Conservation (phyloP, 2,329 filamentous ascomycete genomes). For the Aspergillus piperis region DNA sequence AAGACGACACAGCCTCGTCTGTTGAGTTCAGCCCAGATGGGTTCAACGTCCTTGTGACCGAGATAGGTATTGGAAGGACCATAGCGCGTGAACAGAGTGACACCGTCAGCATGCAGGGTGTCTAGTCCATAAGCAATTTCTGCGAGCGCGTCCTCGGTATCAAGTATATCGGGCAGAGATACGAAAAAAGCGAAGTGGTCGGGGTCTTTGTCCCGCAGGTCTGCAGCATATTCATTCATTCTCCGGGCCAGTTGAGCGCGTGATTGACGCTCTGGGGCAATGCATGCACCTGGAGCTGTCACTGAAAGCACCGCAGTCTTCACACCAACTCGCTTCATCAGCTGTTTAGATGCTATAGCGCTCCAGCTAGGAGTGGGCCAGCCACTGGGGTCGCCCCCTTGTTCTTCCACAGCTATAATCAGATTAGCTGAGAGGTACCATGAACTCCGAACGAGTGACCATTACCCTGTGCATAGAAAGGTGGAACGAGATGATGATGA, state of each 20-base stretch:
- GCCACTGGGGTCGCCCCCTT: slow-evolving; percentile 26
- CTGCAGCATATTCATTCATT: slow-evolving; percentile 12
- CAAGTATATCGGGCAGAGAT: slow-evolving; percentile 11
- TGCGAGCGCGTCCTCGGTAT: slow-evolving; percentile 10
- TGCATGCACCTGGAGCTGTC: slow-evolving; percentile 14
- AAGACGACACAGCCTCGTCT: slow-evolving; percentile 40
- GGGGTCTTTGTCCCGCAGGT: slow-evolving; percentile 8
- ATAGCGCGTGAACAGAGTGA: slow-evolving; percentile 50
- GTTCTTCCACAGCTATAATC: slow-evolving; percentile 19
- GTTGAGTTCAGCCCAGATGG: slow-evolving; percentile 51
- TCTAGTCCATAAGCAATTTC: slow-evolving; percentile 14
- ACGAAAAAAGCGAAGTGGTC: slow-evolving; percentile 10
- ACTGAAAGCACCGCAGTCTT: slow-evolving; percentile 9
- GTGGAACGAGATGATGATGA: slow-evolving; percentile 28
- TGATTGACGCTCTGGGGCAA: not conserved
- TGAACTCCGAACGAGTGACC: not conserved
- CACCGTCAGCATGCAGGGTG: slow-evolving; percentile 43
- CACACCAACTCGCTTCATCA: slow-evolving; percentile 21
- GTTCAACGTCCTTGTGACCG: slow-evolving; percentile 40
- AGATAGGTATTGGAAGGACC: slow-evolving; percentile 50
- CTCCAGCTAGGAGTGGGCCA: slow-evolving; percentile 25
- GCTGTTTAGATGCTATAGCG: slow-evolving; percentile 13
- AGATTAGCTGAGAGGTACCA: not conserved
- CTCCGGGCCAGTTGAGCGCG: slow-evolving; percentile 1
- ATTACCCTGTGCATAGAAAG: slow-evolving; percentile 26